These are phyloP conservation scores for Tillandsia leiboldiana DNA, from an alignment of 176 grass and related monocot species.

Conservation along the genomic window DNA sequence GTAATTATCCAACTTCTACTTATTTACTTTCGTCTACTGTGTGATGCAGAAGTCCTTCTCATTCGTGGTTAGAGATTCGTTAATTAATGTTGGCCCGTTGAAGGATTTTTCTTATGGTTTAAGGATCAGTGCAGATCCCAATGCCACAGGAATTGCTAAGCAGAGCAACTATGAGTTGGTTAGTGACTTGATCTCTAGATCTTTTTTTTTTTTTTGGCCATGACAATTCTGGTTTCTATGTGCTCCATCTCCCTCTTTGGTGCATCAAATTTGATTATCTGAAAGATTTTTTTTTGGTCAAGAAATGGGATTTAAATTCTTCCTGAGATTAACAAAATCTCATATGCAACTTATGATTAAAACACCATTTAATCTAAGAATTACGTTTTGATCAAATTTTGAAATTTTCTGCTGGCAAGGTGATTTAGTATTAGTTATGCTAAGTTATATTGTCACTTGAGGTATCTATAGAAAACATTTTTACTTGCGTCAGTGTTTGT, in stretches of 20 bases:
- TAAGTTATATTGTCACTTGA: too few relatives aligned
- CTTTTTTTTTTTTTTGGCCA: not conserved
- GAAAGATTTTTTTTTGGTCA: not conserved
- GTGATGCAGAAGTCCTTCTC: slow-evolving; percentile 66
- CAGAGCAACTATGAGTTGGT: slow-evolving; percentile 99
- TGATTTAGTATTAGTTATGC: too few relatives aligned
- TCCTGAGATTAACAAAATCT: too few relatives aligned
- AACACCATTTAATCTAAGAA: too few relatives aligned
- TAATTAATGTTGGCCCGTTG: slow-evolving; percentile 87
- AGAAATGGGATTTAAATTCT: not conserved
- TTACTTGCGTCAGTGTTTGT: too few relatives aligned
- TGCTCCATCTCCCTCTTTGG: not conserved
- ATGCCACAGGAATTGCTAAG: slow-evolving; percentile 68
- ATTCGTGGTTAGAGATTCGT: slow-evolving; percentile 81
- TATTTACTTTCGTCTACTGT: not conserved
- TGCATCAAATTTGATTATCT: not conserved
- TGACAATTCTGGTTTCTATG: not conserved
- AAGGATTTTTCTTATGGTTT: slow-evolving; percentile 94
- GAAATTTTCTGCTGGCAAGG: too few relatives aligned
- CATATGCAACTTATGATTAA: too few relatives aligned
- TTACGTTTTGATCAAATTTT: too few relatives aligned
- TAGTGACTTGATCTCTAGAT: slow-evolving; percentile 1
- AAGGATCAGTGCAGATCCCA: slow-evolving; percentile 73
- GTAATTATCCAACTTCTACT: not conserved
- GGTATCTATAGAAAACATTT: too few relatives aligned